phyloP scores from a whole-genome alignment of 495 filamentous ascomycete species.

The Hypoxylon subgilvum region DNA sequence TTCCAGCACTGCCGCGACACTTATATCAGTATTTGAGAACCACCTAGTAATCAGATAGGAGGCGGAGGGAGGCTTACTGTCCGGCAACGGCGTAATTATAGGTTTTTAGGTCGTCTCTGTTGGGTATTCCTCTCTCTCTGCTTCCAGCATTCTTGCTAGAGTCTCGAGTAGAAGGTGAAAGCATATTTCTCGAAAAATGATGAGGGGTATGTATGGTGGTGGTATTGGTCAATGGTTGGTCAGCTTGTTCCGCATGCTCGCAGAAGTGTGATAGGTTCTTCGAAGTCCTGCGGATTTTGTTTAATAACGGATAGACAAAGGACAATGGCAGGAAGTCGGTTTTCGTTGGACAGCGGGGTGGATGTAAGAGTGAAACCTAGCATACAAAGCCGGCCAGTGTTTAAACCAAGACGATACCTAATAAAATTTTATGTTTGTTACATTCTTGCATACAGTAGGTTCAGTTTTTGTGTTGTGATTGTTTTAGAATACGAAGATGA shows the following conservation, averaged over 20 bases:
- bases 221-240: conserved; percentile 11
- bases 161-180: conserved; percentile 40
- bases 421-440: too few species aligned
- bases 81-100: conserved; percentile 88
- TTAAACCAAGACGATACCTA: too few species aligned
- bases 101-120: conserved; percentile 63
- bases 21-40: conserved; percentile 15
- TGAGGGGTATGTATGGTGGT: neutral
- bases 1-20: conserved; percentile 72
- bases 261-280: neutral
- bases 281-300: neutral
- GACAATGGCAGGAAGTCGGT: conserved; percentile 23
- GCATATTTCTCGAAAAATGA: conserved; percentile 26
- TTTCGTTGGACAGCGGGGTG: conserved; percentile 1
- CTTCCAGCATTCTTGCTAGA: conserved; percentile 24
- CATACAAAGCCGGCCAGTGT: too few species aligned
- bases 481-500: too few species aligned
- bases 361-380: neutral
- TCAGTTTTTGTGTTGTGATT: conserved; percentile 3
- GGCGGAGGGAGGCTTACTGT: conserved; percentile 72
- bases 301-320: conserved; percentile 9
- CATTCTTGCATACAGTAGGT: conserved; percentile 6
- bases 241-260: conserved; percentile 16
- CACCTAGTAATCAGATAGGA: conserved; percentile 1
- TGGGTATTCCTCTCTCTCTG: conserved; percentile 47